Conservation (phyloP, 2,329 filamentous ascomycete species). For the Scleromitrula shiraiana region DNA sequence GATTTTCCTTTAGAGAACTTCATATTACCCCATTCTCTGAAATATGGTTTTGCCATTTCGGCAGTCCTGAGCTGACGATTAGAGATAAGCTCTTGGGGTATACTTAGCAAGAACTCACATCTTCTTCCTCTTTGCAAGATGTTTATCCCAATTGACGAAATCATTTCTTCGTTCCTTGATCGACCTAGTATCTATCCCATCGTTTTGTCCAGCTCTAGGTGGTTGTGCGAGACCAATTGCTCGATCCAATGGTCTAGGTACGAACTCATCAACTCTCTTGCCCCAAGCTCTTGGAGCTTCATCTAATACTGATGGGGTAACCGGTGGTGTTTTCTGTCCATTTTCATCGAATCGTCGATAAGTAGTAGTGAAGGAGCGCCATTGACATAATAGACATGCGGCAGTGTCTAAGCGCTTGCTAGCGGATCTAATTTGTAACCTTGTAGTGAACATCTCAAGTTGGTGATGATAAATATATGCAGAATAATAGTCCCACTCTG, state of each 20-base stretch:
- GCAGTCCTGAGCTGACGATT: conserved; percentile 46
- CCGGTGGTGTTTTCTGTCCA: conserved; percentile 9
- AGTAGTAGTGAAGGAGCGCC: conserved; percentile 42
- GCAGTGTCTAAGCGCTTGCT: conserved; percentile 22
- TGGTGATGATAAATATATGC: not conserved
- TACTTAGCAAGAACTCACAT: conserved; percentile 44
- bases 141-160: conserved; percentile 78
- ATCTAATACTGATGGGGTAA: conserved; percentile 40
- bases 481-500: not conserved
- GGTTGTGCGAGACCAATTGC: conserved; percentile 77
- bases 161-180: conserved; percentile 65
- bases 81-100: not conserved
- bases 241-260: conserved; percentile 51
- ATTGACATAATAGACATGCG: conserved; percentile 44
- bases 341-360: conserved; percentile 31
- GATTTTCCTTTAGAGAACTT: conserved; percentile 80
- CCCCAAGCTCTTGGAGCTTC: conserved; percentile 54
- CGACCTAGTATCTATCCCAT: conserved; percentile 62
- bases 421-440: conserved; percentile 15
- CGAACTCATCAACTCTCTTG: conserved; percentile 46
- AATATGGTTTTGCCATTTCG: conserved; percentile 81
- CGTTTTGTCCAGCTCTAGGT: conserved; percentile 73
- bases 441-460: conserved; percentile 24
- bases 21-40: conserved; percentile 89
- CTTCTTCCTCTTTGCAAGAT: conserved; percentile 65